A percentile compares a stretch with the other conserved stretches of the same genome.
These are phyloP conservation scores for Apiospora pterosperma DNA, from an alignment of 2,329 filamentous ascomycete genomes.

Conservation along the genomic window DNA sequence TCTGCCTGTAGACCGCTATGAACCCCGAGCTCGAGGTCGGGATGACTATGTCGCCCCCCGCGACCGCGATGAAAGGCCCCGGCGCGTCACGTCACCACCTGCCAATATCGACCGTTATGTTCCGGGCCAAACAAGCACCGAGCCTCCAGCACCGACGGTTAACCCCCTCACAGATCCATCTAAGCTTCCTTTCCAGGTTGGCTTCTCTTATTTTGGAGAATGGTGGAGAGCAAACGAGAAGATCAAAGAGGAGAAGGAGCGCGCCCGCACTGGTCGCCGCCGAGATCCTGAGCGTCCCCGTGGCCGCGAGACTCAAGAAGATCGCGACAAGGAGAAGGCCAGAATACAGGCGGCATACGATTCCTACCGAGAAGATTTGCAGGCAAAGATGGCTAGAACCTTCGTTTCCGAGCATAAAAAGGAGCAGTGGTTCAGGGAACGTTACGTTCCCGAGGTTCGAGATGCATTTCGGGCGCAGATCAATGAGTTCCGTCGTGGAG, in stretches of 20 bases:
- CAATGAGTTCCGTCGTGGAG: conserved; percentile 73
- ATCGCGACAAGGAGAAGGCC: conserved; percentile 74
- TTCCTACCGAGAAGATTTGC: conserved; percentile 64
- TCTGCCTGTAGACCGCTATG: conserved; percentile 69
- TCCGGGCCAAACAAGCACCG: conserved; percentile 62
- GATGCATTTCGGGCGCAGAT: conserved; percentile 72
- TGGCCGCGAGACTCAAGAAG: conserved; percentile 65
- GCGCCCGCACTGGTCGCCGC: conserved; percentile 64
- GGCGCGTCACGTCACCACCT: conserved; percentile 54
- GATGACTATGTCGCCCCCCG: conserved; percentile 61
- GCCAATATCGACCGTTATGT: conserved; percentile 83
- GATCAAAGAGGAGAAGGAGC: conserved; percentile 78
- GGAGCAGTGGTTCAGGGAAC: conserved; percentile 97
- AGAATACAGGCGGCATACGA: conserved; percentile 72
- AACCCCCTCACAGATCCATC: conserved; percentile 73
- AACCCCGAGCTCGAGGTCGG: conserved; percentile 62
- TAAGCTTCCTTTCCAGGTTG: conserved; percentile 73
- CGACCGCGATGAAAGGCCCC: conserved; percentile 56
- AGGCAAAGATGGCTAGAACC: conserved; percentile 76
- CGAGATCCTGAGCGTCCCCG: conserved; percentile 62
- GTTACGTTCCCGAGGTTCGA: conserved; percentile 81
- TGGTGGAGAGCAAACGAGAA: conserved; percentile 83
- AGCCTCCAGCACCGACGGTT: conserved; percentile 44
- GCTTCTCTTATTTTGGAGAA: conserved; percentile 81
- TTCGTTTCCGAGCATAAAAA: conserved; percentile 92